A percentile compares a stretch with the other conserved stretches of the same genome.
These are phyloP conservation scores for Cicer chorassanicum DNA, from an alignment of 306 rosid genomes.

Conservation along the genomic window DNA sequence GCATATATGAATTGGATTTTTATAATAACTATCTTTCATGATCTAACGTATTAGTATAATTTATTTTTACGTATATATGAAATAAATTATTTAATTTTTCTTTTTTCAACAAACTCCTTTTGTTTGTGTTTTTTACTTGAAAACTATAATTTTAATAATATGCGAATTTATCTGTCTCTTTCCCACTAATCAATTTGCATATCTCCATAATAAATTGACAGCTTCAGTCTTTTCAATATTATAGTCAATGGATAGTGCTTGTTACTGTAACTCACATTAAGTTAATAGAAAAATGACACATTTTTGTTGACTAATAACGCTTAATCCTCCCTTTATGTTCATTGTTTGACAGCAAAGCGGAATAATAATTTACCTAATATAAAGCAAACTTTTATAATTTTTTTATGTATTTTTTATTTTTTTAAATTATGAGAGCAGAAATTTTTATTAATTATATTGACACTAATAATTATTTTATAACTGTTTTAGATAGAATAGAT, in stretches of 20 bases:
- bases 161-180: constrained; percentile 45
- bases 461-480: too few species aligned
- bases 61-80: too few species aligned
- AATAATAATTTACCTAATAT: constrained; percentile 61
- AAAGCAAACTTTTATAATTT: constrained; percentile 12
- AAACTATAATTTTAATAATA: constrained; percentile 33
- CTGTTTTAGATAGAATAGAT: too few species aligned
- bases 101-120: not conserved
- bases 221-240: constrained; percentile 42
- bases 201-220: constrained; percentile 45
- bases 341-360: constrained; percentile 56
- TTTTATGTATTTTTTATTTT: too few species aligned
- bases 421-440: too few species aligned
- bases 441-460: too few species aligned
- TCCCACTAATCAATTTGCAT: constrained; percentile 48
- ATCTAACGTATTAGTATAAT: too few species aligned
- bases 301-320: constrained; percentile 52
- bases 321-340: constrained; percentile 49
- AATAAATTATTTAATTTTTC: too few species aligned
- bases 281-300: constrained; percentile 45
- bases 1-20: too few species aligned
- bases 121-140: constrained; percentile 1
- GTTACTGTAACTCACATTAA: constrained; percentile 39
- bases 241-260: constrained; percentile 48
- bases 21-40: too few species aligned